Evolutionary conservation across 1,284 basidiomycete species (phyloP).

Genomic region (Fomitopsis betulina): DNA sequence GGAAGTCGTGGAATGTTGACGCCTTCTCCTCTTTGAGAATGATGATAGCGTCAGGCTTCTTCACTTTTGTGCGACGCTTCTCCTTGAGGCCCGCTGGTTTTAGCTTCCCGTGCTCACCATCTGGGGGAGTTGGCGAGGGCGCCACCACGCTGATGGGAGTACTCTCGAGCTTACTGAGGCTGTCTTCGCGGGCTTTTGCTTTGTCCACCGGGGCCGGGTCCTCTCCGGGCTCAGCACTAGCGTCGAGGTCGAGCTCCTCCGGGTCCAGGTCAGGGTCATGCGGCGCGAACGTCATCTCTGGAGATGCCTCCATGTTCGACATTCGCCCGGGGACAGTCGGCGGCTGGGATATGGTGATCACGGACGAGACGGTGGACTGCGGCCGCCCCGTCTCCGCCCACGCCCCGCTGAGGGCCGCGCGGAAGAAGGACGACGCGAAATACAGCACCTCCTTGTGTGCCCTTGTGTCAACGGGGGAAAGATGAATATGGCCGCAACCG

Average conservation of each 20-base stretch:
- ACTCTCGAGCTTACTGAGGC: slow-evolving; percentile 30
- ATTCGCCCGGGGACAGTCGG: slow-evolving; percentile 49
- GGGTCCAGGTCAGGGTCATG: slow-evolving; percentile 48
- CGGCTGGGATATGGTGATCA: slow-evolving; percentile 77
- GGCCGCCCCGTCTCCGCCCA: slow-evolving; percentile 75
- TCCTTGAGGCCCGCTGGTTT: neutral
- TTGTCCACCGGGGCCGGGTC: slow-evolving; percentile 26
- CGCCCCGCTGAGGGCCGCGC: slow-evolving; percentile 75
- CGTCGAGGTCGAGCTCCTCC: slow-evolving; percentile 38
- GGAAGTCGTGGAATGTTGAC: slow-evolving; percentile 79
- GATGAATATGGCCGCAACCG: neutral
- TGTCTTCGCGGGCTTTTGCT: slow-evolving; percentile 27
- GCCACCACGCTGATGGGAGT: slow-evolving; percentile 5
- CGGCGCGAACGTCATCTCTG: slow-evolving; percentile 53
- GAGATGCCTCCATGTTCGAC: slow-evolving; percentile 34
- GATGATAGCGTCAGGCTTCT: slow-evolving; percentile 70
- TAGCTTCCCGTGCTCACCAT: slow-evolving; percentile 4
- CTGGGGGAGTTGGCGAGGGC: slow-evolving; percentile 9
- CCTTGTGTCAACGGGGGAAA: slow-evolving; percentile 35
- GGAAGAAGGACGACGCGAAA: slow-evolving; percentile 84
- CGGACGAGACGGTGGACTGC: slow-evolving; percentile 63
- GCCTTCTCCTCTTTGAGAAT: slow-evolving; percentile 82
- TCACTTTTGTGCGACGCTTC: slow-evolving; percentile 16
- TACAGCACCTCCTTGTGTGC: slow-evolving; percentile 81
- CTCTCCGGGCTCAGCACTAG: slow-evolving; percentile 32